Evolutionary conservation across 2,329 filamentous ascomycete genomes (phyloP), one percentile per base, ranked within the genome.

Genomic region (Diaporthe eres): DNA sequence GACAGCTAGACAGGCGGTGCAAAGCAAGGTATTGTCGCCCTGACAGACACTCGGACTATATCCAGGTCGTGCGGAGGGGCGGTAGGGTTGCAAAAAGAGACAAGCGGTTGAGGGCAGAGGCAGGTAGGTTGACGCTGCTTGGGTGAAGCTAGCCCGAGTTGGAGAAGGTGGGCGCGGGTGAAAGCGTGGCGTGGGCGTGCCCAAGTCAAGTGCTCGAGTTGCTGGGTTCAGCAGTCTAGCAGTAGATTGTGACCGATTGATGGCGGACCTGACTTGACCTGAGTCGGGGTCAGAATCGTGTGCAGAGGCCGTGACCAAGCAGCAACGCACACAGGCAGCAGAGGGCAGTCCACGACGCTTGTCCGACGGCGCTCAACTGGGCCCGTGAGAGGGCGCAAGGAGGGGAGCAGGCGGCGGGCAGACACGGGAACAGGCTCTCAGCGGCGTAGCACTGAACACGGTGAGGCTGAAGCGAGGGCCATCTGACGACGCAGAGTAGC

Each of bases 401-500:
- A 65, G 60, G 17, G 9, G 25, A 31, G 39, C n/a, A 44, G 39
- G 19, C 25, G 60, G 25, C 8, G 25, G 13, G 34, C 57, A 65
- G 60, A 53, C n/a, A 42, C 47, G 47, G 47, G 17, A 39, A 49
- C n/a, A 8, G 65, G 34, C 17, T 34, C 34, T 53, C 47, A 68
- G 65, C 65, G 65, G 47, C 47, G 65, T 68, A 28, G 34, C 65
- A 68, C 65, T 68, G 65, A 25, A 55, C 65, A 68, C 47, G 47
- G 65, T 68, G 65, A 68, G 65, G 65, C 65, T 68, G 65, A 68
- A 42, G 65, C 47, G 47, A 68, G 47, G 34, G 65, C 65, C 65
- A 68, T 68, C 65, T 68, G 65, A 68, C 65, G 65, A 68, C 65
- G 65, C 47, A 39, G 31, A 53, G 65, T 68, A 42, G 65, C 65